phyloP scores from a whole-genome alignment of 2,329 filamentous ascomycete species.

The Coleophoma eucalyptorum region DNA sequence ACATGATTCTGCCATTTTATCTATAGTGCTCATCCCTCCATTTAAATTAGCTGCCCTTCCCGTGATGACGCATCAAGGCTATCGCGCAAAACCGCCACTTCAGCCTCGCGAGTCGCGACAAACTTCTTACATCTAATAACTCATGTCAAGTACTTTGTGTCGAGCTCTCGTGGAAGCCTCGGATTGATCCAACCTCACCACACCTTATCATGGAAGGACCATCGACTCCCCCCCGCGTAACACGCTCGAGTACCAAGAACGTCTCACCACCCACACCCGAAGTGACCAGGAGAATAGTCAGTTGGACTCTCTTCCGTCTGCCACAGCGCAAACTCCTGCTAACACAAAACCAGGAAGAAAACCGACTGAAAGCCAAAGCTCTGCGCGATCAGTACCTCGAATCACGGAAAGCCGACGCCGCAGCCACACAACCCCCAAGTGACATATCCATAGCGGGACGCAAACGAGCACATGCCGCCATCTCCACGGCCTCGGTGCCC shows the following conservation, averaged over 20 bases:
- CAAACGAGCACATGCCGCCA: conserved; percentile 68
- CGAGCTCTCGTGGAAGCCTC: background rate
- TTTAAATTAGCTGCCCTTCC: too few relatives aligned
- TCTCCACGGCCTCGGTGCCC: conserved; percentile 66
- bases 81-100: background rate
- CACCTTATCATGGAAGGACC: background rate
- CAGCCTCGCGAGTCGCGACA: background rate
- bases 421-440: conserved; percentile 45
- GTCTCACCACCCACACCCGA: conserved; percentile 51
- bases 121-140: background rate
- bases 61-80: background rate
- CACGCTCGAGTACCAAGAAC: background rate
- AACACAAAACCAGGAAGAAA: conserved; percentile 64
- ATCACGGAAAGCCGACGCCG: conserved; percentile 45
- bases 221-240: background rate
- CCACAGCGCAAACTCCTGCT: background rate
- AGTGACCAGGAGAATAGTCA: conserved; percentile 50
- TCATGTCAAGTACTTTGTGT: background rate
- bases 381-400: conserved; percentile 71
- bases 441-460: conserved; percentile 58
- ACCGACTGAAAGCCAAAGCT: conserved; percentile 83
- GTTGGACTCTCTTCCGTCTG: conserved; percentile 14
- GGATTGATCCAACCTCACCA: too few relatives aligned
- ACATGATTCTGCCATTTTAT: too few relatives aligned
- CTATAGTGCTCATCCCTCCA: too few relatives aligned